Evolutionary conservation across 2,329 filamentous ascomycete species (phyloP).

Genomic region (Akanthomyces lecanii): DNA sequence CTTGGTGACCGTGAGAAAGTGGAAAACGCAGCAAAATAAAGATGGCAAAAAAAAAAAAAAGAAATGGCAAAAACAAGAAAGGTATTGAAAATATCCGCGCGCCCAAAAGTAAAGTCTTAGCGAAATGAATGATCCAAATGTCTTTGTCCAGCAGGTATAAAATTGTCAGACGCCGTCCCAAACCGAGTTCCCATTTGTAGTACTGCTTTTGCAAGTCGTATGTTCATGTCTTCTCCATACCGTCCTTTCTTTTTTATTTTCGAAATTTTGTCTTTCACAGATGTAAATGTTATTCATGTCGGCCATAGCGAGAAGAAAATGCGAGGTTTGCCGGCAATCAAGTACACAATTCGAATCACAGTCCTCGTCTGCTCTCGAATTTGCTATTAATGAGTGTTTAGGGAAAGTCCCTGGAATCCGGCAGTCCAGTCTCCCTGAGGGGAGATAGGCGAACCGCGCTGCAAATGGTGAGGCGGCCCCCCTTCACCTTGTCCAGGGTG

Average conservation of each 20-base stretch:
- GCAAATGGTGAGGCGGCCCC: conserved; percentile 32
- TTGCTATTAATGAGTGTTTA: conserved; percentile 54
- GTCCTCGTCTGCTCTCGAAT: background rate
- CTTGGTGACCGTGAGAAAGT: background rate
- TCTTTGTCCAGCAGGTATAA: conserved; percentile 16
- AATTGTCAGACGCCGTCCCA: conserved; percentile 17
- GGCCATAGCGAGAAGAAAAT: conserved; percentile 3
- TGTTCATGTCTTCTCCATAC: conserved; percentile 9
- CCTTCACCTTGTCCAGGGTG: conserved; percentile 37
- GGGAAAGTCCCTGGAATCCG: conserved; percentile 66
- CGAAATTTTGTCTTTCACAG: conserved; percentile 10
- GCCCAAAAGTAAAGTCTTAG: conserved; percentile 16
- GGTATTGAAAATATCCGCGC: conserved; percentile 15
- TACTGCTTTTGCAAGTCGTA: conserved; percentile 18
- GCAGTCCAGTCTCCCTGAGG: conserved; percentile 57
- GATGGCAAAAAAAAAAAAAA: conserved; percentile 8
- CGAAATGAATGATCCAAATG: conserved; percentile 18
- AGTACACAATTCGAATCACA: conserved; percentile 12
- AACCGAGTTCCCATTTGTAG: conserved; percentile 12
- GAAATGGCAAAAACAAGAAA: conserved; percentile 19
- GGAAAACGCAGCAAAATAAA: conserved; percentile 14
- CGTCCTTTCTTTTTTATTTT: conserved; percentile 11
- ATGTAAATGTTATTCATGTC: conserved; percentile 9
- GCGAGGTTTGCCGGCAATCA: background rate
- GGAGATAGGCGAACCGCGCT: conserved; percentile 38